Evolutionary conservation across 1,139 yeast genomes (phyloP), one percentile per base, ranked within the genome.

Genomic region (Suhomyces kunorum): DNA sequence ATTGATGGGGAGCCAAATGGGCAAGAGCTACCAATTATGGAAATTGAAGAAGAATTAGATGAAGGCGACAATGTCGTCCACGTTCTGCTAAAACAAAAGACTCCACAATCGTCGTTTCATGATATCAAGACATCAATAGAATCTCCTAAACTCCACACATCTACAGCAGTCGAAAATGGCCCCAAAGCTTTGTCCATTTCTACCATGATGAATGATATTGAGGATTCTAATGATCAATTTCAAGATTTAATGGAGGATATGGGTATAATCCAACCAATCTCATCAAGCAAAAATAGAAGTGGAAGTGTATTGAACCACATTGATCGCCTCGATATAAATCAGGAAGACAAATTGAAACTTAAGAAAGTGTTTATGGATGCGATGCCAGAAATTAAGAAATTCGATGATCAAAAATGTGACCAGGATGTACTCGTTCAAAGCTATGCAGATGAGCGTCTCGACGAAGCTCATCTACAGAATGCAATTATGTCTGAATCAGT

Each of bases 11-110:
- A n/a, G n/a, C n/a, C n/a, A n/a, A n/a, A n/a, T n/a, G n/a, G n/a
- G n/a, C n/a, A n/a, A n/a, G n/a, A n/a, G n/a, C 57, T 81, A 4
- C 88, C 87, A 0, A 57, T 62, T 37, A 81, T 89, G 82, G 97
- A 89, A 43, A 89, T 89, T 16, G 74, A 83, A 38, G 97, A 90
- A 56, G 89, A 85, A 41, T 62, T 90, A 30, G 96, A 89, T 58
- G 95, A 86, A 1, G 81, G 85, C 9, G 96, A 81, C 0, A 80
- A 84, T 47, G 71, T 88, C 1, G 56, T 83, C 0, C 58, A 49
- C 12, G 66, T 73, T 8, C 64, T 67, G 17, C 40, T 68, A 5
- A 66, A 20, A 20, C n/a, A 20, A 20, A 20, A 20, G 24, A 20
- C 8, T 6, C 5, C 11, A n/a, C n/a, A 9, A 9, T 20, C 24